These are phyloP conservation scores for Penicillium canariense DNA, from an alignment of 495 filamentous ascomycete species.

Conservation along the genomic window DNA sequence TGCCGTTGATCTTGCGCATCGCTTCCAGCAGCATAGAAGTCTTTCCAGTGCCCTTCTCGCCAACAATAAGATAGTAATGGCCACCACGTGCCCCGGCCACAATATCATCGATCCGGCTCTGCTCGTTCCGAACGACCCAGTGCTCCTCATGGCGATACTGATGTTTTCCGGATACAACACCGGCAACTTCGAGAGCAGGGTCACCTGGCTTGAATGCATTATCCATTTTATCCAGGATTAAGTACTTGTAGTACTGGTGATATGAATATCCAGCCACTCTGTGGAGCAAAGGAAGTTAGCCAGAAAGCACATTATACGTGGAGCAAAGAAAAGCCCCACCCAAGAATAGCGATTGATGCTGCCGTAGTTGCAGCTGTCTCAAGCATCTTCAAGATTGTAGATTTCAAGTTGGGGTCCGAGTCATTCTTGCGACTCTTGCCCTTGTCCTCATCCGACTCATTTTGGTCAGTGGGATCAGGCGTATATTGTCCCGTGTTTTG, in stretches of 20 bases:
- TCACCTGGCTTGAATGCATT: slow-evolving; percentile 92
- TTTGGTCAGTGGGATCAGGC: slow-evolving; percentile 36
- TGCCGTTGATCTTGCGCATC: slow-evolving; percentile 86
- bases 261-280: slow-evolving; percentile 80
- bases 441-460: slow-evolving; percentile 30
- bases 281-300: slow-evolving; percentile 14
- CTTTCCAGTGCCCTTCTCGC: slow-evolving; percentile 96
- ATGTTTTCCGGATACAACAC: slow-evolving; percentile 57
- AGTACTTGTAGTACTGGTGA: slow-evolving; percentile 82
- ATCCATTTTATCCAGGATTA: slow-evolving; percentile 85
- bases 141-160: slow-evolving; percentile 59
- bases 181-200: slow-evolving; percentile 84
- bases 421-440: slow-evolving; percentile 23
- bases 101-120: slow-evolving; percentile 73
- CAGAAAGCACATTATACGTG: not conserved
- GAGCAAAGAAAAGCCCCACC: slow-evolving; percentile 53
- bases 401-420: slow-evolving; percentile 36
- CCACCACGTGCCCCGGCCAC: slow-evolving; percentile 65
- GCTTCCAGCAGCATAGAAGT: slow-evolving; percentile 92
- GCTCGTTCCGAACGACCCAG: slow-evolving; percentile 82
- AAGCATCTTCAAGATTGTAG: slow-evolving; percentile 71
- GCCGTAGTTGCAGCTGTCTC: slow-evolving; percentile 84
- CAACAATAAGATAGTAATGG: slow-evolving; percentile 90
- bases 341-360: slow-evolving; percentile 80
- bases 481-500: slow-evolving; percentile 24